These are phyloP conservation scores for Salix exigua DNA, from an alignment of 345 rosid genomes.

Conservation along the genomic window DNA sequence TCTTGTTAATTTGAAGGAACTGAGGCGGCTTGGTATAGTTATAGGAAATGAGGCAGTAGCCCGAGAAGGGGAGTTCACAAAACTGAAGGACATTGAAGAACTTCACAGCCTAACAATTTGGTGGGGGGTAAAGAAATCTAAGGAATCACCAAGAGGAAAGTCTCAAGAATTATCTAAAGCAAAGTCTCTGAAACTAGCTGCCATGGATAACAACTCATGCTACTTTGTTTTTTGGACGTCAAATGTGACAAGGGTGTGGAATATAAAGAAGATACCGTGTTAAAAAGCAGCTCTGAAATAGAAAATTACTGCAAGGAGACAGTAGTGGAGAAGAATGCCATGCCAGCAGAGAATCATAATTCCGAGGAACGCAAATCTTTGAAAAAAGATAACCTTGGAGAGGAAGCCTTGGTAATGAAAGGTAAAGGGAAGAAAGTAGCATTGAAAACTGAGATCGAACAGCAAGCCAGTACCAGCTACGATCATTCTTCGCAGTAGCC, in stretches of 20 bases:
- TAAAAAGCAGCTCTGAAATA: too few relatives aligned
- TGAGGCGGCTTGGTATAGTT: slow-evolving; percentile 12
- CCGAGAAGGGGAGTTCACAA: not conserved
- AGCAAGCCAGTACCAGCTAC: too few relatives aligned
- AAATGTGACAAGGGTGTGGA: not conserved
- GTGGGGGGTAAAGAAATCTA: slow-evolving; percentile 11
- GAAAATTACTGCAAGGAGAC: too few relatives aligned
- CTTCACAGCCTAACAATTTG: slow-evolving; percentile 15
- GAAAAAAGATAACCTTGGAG: too few relatives aligned
- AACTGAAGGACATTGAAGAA: not conserved
- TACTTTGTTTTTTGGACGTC: not conserved
- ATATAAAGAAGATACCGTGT: too few relatives aligned
- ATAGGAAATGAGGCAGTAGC: slow-evolving; percentile 6
- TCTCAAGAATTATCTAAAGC: not conserved
- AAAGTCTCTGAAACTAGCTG: not conserved
- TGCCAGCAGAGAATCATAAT: too few relatives aligned
- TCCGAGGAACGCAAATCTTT: too few relatives aligned
- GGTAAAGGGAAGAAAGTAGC: too few relatives aligned
- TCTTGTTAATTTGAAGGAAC: slow-evolving; percentile 6
- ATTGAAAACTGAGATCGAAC: too few relatives aligned
- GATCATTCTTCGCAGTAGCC: too few relatives aligned
- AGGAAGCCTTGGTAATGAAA: too few relatives aligned
- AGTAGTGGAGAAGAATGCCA: too few relatives aligned
- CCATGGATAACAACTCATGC: not conserved
- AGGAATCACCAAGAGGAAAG: not conserved